Base-by-base conservation (phyloP, 495 filamentous ascomycete genomes). In the Talaromyces ruber region DNA sequence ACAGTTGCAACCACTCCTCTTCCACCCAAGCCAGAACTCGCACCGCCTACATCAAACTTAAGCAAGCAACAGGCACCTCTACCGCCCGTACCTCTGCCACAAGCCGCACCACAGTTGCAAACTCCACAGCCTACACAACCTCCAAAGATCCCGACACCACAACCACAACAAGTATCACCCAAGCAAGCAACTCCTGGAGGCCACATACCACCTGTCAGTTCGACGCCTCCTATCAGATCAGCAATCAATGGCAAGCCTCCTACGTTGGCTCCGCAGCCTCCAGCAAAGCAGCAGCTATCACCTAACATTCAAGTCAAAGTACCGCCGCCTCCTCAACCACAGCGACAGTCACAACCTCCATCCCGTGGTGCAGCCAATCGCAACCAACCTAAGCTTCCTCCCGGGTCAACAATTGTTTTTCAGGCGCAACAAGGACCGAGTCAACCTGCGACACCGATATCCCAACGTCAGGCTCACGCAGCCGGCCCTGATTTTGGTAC, bases 91-190 rank as follows among this genome's bases (percentile, higher is more conserved):
- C 66, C 70, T 58, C 21, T 58, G 9, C 30, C 59, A 8, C 16
- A 67, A 53, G n/a, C 30, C 53, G 52, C 53, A 30, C 58, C 64
- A 45, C 34, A 54, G 51, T 11, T 28, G 6, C 51, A 30, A 30
- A 54, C 22, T 25, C 0, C 51, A 24, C 62, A 21, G 11, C 3
- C 62, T 37, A 47, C 57, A 8, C 45, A 61, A 11, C 25, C 54
- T n/a, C 64, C 65, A 7, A 68, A 70, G 6, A 66, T 68, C n/a
- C 76, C 73, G 34, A 50, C 64, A 55, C 64, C 66, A 18, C 72
- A 64, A 2, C 67, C 65, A 9, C 63, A 66, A 12, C 64, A 65
- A 63, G 22, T 65, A 11, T 61, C 66, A 14, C 52, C 64, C 39
- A 18, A 47, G 59, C 37, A 60, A 54, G 51, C 51, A 8, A 18